Evolutionary conservation across 352 stramenopile species (phyloP).

Genomic region (Pythium utonaiense): DNA sequence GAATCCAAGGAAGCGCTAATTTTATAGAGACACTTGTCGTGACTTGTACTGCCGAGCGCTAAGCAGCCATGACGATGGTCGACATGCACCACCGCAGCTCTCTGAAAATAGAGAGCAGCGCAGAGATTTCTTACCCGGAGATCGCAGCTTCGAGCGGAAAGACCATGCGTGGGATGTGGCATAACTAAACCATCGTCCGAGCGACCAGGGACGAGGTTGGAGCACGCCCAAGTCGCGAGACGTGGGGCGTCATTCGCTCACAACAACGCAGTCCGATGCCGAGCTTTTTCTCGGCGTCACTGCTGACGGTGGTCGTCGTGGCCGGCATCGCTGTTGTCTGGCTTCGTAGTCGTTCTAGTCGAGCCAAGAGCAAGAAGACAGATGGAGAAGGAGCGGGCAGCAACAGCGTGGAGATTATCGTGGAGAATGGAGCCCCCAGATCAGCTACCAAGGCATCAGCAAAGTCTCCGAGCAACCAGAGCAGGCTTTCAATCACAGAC

Average conservation of each 20-base stretch:
- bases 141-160: background rate
- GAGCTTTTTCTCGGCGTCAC: slow-evolving; percentile 15
- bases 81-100: too few relatives aligned
- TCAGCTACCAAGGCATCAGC: background rate
- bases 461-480: background rate
- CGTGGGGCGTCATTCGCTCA: slow-evolving; percentile 9
- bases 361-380: slow-evolving; percentile 30
- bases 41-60: too few relatives aligned
- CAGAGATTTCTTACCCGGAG: background rate
- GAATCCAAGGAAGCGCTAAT: background rate
- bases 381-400: slow-evolving; percentile 16
- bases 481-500: background rate
- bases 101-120: background rate
- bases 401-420: slow-evolving; percentile 40
- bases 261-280: slow-evolving; percentile 8
- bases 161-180: background rate
- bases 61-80: too few relatives aligned
- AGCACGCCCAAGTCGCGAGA: background rate
- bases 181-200: background rate
- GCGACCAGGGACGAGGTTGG: background rate
- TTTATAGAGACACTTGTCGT: background rate
- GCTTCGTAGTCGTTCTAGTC: slow-evolving; percentile 17
- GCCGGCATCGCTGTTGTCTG: slow-evolving; percentile 29
- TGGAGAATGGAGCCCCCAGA: slow-evolving; percentile 27
- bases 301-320: slow-evolving; percentile 31